A percentile compares a stretch with the other conserved stretches of the same genome.
Evolutionary conservation across 2,329 filamentous ascomycete genomes (phyloP).

Genomic region (Diaporthe velutina): DNA sequence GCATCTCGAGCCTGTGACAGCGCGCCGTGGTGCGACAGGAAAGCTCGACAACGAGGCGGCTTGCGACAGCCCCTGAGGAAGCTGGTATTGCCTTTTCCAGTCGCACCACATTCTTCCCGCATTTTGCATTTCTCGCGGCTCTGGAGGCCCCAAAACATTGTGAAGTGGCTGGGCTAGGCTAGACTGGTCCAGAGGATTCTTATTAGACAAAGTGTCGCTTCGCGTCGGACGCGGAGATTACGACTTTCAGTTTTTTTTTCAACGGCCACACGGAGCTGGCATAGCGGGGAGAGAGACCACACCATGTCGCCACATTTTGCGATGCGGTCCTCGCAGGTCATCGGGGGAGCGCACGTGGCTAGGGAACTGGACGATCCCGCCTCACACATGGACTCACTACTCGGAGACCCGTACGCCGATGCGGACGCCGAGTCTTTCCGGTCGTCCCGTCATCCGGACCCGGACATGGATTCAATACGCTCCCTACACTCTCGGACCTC

Average conservation of each 20-base stretch:
- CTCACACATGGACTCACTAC: constrained; percentile 30
- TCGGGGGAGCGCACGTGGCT: neutral
- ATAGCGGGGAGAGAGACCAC: neutral
- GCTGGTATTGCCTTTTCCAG: neutral
- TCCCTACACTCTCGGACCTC: constrained; percentile 30
- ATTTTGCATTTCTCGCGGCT: neutral
- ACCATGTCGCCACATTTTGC: constrained; percentile 24
- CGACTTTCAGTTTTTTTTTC: neutral
- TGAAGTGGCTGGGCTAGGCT: too few relatives aligned
- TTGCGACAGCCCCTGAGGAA: neutral
- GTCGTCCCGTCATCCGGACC: constrained; percentile 26
- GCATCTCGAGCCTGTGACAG: neutral
- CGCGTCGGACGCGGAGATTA: neutral
- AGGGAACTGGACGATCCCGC: constrained; percentile 23
- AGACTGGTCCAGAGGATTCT: neutral
- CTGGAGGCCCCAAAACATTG: neutral
- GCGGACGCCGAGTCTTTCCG: constrained; percentile 37
- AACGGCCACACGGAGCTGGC: neutral
- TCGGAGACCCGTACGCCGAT: constrained; percentile 29
- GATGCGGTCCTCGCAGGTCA: constrained; percentile 12
- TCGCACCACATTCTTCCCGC: neutral
- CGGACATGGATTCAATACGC: constrained; percentile 33
- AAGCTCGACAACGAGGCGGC: constrained; percentile 1
- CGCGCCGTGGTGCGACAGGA: neutral
- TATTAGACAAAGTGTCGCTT: neutral